Evolutionary conservation across 2,329 filamentous ascomycete genomes (phyloP), one percentile per base, ranked within the genome.

Genomic region (Aspergillus flavus): DNA sequence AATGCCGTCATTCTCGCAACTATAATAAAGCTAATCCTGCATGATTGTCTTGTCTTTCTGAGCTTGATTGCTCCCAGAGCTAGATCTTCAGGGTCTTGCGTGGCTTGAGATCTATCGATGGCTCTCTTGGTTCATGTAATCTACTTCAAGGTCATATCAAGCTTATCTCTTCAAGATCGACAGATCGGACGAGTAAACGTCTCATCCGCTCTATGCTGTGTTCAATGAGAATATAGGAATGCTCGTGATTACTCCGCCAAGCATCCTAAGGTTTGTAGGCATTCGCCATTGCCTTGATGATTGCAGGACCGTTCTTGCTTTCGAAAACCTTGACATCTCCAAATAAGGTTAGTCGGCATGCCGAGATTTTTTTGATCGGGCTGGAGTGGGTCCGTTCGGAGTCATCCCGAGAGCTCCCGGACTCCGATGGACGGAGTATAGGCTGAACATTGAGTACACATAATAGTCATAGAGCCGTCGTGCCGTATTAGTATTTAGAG

Each of bases 321-420:
- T 23, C 32, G 50, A 53, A 53, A 54, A 54, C 32, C 23, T 36
- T 54, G 21, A n/a, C 3, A 23, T 12, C n/a, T 54, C 52, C 30
- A 12, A 54, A 34, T 28, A 54, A 36, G 32, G 52, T 28, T 54
- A 54, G 52, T 54, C 52, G 52, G 50, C 52, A 54, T 54, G 52
- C 52, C 52, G 52, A 54, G n/a, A 54, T 21, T 53, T n/a, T 19
- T 14, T 54, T 23, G 30, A 34, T 34, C 52, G 30, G 50, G 19
- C 28, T n/a, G 3, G 46, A 30, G 52, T 54, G 52, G 52, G 30
- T 36, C 52, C 21, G 11, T 10, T 21, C 52, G 30, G 52, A 54
- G 30, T 34, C 52, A 23, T 54, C 16, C 52, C 52, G 50, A 54
- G 50, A 14, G 30, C 50, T 34, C 9, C 46, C 32, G 30, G 52